Base-by-base conservation (phyloP, 345 rosid genomes). In the Clausena lansium region DNA sequence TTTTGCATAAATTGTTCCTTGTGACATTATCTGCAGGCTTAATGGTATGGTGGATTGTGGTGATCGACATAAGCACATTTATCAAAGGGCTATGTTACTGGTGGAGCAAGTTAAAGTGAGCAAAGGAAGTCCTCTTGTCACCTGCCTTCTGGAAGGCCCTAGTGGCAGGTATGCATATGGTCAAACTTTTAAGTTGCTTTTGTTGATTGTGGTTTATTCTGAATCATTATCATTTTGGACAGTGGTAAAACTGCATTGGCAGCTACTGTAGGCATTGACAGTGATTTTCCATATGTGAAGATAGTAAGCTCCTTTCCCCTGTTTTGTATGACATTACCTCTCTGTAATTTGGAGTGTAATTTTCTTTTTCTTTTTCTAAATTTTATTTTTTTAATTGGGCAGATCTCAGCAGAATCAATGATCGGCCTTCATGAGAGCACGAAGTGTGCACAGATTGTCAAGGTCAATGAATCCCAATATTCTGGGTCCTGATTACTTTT, bases 91-190 rank as follows among this genome's bases (percentile, higher is more conserved):
- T 64, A 91, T 94, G 94, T 84, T 91, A 66, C 81, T 93, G 35
- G 97, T 93, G 78, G 99, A 93, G 86, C 98, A 97, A 90, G 98
- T 94, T 67, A 97, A 97, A 94, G 98, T 88, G 78, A 94, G 99
- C 82, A 88, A 87, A 83, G 98, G 98, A 87, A 93, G 98, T 85
- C 97, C 97, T 73, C 95, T 94, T 62, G 86, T 97, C 67, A 91
- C 97, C 59, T 94, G 98, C 87, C 98, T 97, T 80, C 86, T 97
- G 59, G 98, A 97, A 88, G 99, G 99, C 33, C 84, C 92, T 47
- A 86, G 92, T 83, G 98, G 99, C 83, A 97, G 99, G 99, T 93
- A 87, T 64, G 45, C 64, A 35, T 45, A 45, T 60, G 66, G 11
- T 55, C 65, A 75, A 61, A 67, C 14, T 55, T 30, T 70, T 76